Base-by-base conservation (phyloP, 179 eudicot species). In the Spergularia azorica region DNA sequence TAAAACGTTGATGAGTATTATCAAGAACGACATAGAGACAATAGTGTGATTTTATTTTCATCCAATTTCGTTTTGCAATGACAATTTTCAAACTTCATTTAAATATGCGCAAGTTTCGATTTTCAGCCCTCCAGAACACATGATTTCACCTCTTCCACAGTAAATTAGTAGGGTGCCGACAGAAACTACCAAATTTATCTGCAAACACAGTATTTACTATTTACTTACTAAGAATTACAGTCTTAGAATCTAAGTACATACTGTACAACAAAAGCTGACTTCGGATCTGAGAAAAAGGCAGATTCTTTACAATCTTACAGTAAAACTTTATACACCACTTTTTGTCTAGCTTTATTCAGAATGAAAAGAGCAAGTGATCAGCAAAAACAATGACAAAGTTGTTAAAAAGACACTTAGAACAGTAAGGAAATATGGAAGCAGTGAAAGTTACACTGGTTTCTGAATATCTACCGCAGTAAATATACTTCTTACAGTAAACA, bases 291-390 rank as follows among this genome's bases (percentile, higher is more conserved):
- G 32, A 1, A 46, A 59, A 50, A 39, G 69, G 39, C 63, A 80
- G 83, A 79, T 74, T 74, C 75, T 74, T 62, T 67, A 5, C 39
- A 32, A 69, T 70, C 10, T 13, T 68, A 52, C 51, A 69, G 75
- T 52, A n/a, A 13, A 39, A 51, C 76, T 79, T 79, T 79, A 38
- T 1, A 67, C 81, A 67, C 76, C 66, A 60, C 76, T 63, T 79
- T 79, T 60, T 48, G 64, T 16, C 63, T 65, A 54, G 48, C 55
- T 75, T 57, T 43, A 36, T 64, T 13, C 71, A 65, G 63, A 55
- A 63, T 51, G 6, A 74, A 62, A 46, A 74, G 61, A 52, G 41
- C 0, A 32, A n/a, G 18, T 9, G 1, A 54, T 51, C 13, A 67
- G 61, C 21, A 38, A 7, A 46, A 26, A 20, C 59, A 74, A 48